Conservation (phyloP, 2,329 filamentous ascomycete species). For the Curvularia lunata region DNA sequence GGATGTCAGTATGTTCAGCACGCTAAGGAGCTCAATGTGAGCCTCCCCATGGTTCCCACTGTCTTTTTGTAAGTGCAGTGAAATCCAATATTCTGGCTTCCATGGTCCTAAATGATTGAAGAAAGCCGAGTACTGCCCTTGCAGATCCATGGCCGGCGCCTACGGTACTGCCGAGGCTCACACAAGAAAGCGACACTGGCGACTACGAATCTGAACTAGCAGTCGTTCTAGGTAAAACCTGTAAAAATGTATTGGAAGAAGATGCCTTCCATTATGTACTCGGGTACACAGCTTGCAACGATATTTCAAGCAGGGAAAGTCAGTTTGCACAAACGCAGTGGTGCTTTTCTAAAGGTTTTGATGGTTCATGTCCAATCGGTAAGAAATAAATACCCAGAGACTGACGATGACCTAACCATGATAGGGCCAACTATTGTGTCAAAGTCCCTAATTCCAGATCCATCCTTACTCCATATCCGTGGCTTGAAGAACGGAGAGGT, state of each 20-base stretch:
- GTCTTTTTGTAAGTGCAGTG: not conserved
- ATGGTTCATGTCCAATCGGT: slow-evolving; percentile 1
- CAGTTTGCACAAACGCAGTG: not conserved
- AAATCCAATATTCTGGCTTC: not conserved
- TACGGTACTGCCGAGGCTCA: not conserved
- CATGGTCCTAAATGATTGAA: not conserved
- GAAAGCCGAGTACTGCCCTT: not conserved
- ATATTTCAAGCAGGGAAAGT: not conserved
- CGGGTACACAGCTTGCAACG: not conserved
- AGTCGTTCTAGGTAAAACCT: not conserved
- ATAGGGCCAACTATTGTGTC: not conserved
- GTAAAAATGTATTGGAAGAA: not conserved
- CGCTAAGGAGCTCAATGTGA: not conserved
- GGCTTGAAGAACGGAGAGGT: not conserved
- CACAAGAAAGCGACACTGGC: not conserved
- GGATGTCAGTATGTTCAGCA: not conserved
- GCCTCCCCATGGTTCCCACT: not conserved
- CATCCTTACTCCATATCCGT: not conserved
- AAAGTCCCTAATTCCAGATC: not conserved
- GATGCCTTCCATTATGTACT: not conserved
- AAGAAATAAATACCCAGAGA: not conserved
- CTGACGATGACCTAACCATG: not conserved
- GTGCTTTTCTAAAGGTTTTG: not conserved
- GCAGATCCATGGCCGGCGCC: not conserved
- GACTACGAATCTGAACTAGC: not conserved